These are phyloP conservation scores for Sporodiniella umbellata DNA, from an alignment of 371 early-diverging fungal species.

Conservation along the genomic window DNA sequence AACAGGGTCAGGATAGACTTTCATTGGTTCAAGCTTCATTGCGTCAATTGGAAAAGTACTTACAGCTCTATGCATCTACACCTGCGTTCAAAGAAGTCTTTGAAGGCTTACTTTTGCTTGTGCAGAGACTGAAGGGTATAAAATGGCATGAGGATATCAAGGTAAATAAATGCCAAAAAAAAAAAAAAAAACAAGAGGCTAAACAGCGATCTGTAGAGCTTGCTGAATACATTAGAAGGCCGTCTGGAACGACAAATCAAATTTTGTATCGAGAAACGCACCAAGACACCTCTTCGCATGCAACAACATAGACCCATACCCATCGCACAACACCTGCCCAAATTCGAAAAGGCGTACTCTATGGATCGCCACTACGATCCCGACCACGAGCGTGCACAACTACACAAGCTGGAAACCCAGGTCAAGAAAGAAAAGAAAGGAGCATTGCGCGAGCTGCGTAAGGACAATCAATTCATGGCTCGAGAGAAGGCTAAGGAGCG, in stretches of 20 bases:
- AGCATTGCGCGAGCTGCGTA: constrained; percentile 90
- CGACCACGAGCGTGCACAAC: constrained; percentile 70
- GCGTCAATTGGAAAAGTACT: constrained; percentile 45
- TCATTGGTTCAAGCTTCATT: constrained; percentile 40
- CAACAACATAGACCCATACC: constrained; percentile 87
- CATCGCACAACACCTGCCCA: constrained; percentile 86
- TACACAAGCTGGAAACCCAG: constrained; percentile 73
- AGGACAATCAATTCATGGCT: constrained; percentile 88
- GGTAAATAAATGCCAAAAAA: constrained; percentile 12
- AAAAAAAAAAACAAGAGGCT: neutral
- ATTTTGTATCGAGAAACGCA: constrained; percentile 56
- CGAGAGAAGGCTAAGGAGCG: constrained; percentile 64
- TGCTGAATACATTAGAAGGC: constrained; percentile 31
- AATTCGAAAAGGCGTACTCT: constrained; percentile 83
- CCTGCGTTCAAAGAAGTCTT: constrained; percentile 62
- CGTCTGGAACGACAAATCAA: constrained; percentile 51
- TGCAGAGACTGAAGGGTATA: constrained; percentile 19
- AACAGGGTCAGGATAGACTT: constrained; percentile 15
- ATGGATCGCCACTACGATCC: constrained; percentile 83
- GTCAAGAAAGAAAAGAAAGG: constrained; percentile 90
- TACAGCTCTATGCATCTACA: constrained; percentile 56
- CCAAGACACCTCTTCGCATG: constrained; percentile 69
- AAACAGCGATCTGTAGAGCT: constrained; percentile 23
- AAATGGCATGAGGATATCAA: constrained; percentile 34
- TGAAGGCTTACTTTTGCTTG: constrained; percentile 39